A percentile compares a stretch with the other conserved stretches of the same genome.
These are phyloP conservation scores for Pseudocercospora fijiensis DNA, from an alignment of 2,329 filamentous ascomycete genomes.

Conservation along the genomic window DNA sequence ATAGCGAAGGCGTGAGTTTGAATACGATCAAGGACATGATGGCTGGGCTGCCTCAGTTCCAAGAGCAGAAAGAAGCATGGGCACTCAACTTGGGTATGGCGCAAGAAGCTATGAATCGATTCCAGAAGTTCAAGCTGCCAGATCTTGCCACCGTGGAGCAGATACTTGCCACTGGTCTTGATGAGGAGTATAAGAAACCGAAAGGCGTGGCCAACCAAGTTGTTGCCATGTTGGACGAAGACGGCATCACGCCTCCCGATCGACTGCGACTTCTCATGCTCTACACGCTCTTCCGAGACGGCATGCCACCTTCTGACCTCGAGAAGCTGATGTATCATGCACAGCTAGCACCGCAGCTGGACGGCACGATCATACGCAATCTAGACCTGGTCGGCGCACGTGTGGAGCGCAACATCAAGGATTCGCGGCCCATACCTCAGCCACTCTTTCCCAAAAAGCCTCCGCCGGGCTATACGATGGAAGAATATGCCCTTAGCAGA, in stretches of 20 bases:
- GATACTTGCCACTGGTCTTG: slow-evolving; percentile 83
- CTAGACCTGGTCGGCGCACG: slow-evolving; percentile 79
- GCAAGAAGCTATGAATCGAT: slow-evolving; percentile 92
- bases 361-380: slow-evolving; percentile 72
- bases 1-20: slow-evolving; percentile 62
- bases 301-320: slow-evolving; percentile 79
- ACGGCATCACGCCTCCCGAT: slow-evolving; percentile 68
- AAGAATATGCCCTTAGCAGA: slow-evolving; percentile 82
- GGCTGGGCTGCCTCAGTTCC: slow-evolving; percentile 88
- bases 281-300: slow-evolving; percentile 82
- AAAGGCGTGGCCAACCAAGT: slow-evolving; percentile 86
- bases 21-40: slow-evolving; percentile 97
- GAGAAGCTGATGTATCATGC: slow-evolving; percentile 82
- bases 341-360: slow-evolving; percentile 65
- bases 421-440: slow-evolving; percentile 63
- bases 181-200: slow-evolving; percentile 87
- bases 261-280: slow-evolving; percentile 81
- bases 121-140: slow-evolving; percentile 77
- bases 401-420: slow-evolving; percentile 71
- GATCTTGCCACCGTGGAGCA: slow-evolving; percentile 90
- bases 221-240: slow-evolving; percentile 83
- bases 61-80: slow-evolving; percentile 93
- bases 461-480: slow-evolving; percentile 56
- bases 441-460: slow-evolving; percentile 72
- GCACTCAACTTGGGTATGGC: slow-evolving; percentile 95